Base-by-base conservation (phyloP, 2,329 filamentous ascomycete genomes). In the Sphaerulina vaccinii region DNA sequence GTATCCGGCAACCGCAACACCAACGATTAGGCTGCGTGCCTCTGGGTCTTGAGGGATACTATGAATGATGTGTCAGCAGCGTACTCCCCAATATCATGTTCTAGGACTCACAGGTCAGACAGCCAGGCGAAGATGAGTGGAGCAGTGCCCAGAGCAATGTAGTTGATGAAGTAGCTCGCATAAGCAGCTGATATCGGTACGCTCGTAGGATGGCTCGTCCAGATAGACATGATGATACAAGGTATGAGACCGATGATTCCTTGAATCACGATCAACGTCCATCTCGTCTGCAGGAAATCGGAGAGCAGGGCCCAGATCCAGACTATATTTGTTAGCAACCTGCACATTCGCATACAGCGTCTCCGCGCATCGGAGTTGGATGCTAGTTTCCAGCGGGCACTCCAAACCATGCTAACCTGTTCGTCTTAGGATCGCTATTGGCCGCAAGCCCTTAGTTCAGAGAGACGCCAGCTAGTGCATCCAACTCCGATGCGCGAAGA, bases 291-390 rank as follows among this genome's bases (percentile, higher is more conserved):
- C 1, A 80, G 58, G 7, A 72, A 61, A 61, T 80, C 78, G 0
- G 78, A 80, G 0, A 79, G 60, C 2, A 79, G 70, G 1, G 77
- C 77, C 77, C 78, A 80, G 10, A 78, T 70, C 77, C 77, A 80
- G 1, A 80, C 78, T 47, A 7, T 7, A n/a, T 27, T 21, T 3
- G 18, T 44, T 10, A 38, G 32, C 4, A 11, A 38, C 5, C 3
- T 4, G n/a, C 39, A 41, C 35, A 36, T 52, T 13, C 27, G 23
- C 18, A 41, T n/a, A 32, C 24, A 21, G 16, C 19, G 48, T 27
- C 22, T n/a, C n/a, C n/a, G n/a, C n/a, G n/a, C n/a, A n/a, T n/a
- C n/a, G n/a, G n/a, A n/a, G n/a, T n/a, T n/a, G n/a, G n/a, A n/a
- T n/a, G n/a, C n/a, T n/a, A n/a, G n/a, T n/a, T n/a, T n/a, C n/a